Percentiles rank a stretch among this genome's conserved stretches.
Conservation (phyloP, 176 grass and related monocot genomes). For the Themeda triandra region DNA sequence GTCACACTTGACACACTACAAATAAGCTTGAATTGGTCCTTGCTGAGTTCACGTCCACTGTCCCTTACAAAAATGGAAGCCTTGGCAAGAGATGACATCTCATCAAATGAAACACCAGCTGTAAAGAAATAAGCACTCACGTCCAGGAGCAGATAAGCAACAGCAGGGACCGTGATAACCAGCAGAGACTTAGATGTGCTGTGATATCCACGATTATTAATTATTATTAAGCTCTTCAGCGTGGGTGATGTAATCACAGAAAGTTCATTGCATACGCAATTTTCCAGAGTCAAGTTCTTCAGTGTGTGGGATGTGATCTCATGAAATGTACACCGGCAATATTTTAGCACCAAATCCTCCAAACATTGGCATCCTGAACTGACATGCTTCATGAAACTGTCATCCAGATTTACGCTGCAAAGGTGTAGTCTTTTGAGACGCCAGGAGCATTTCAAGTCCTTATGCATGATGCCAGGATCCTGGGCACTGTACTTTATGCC, state of each 20-base stretch:
- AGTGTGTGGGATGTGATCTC: not conserved
- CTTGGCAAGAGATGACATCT: not conserved
- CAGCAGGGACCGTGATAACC: not conserved
- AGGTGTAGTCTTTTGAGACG: not conserved
- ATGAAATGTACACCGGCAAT: not conserved
- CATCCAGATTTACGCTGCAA: not conserved
- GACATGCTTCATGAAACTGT: not conserved
- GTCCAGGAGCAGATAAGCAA: not conserved
- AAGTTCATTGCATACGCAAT: not conserved
- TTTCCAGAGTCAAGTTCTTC: not conserved
- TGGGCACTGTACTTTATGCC: not conserved
- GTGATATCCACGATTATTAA: not conserved
- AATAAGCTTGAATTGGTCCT: not conserved
- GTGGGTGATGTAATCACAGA: not conserved
- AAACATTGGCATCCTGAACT: not conserved
- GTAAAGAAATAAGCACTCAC: too few species aligned
- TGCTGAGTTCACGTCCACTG: too few species aligned
- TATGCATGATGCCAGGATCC: not conserved
- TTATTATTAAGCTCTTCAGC: not conserved
- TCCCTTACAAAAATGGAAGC: not conserved
- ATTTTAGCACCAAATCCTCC: not conserved
- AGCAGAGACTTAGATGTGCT: not conserved
- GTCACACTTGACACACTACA: not conserved
- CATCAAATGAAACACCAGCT: not conserved
- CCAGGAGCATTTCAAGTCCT: not conserved